Base-by-base conservation (phyloP, 164 flowering plant genomes). In the Chimonanthus salicifolius region DNA sequence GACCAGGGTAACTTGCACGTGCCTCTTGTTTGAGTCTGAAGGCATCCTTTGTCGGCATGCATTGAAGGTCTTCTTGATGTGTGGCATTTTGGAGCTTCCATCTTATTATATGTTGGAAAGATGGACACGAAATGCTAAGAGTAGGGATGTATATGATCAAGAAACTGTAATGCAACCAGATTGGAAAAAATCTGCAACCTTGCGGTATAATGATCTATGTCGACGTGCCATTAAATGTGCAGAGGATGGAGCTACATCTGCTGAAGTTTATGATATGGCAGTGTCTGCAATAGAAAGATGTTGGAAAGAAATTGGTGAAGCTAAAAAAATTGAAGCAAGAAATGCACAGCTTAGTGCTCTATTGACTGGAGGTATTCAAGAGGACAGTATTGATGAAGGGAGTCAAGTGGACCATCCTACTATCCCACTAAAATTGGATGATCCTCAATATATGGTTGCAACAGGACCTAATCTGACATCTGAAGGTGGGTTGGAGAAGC, bases 1-100 rank as follows among this genome's bases (percentile, higher is more conserved):
- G 50, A 70, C 64, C 3, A 70, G 43, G 16, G 72, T 47, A 0
- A 51, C 46, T 54, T 70, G 72, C 33, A 50, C 64, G 13, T 70
- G 72, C 63, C 62, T 13, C 7, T 10, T 70, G 72, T 70, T 51
- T 51, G 72, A 70, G 64, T 70, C 63, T 54, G 47, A 45, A 13
- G 72, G 72, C 13, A 70, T 70, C 8, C 72, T 70, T 50, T 70
- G 72, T 54, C 47, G 63, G 21, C 72, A 70, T 70, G 64, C 64
- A 20, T 71, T 88, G 10, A 70, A 47, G 48, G 62, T 70, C 18
- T 70, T 70, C 62, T 15, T 50, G 47, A 21, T 20, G 10, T n/a
- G 63, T 10, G 63, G 63, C 21, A 10, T 54, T 58, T 21, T 51
- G 33, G 50, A 33, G 50, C 72, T 70, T 8, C 72, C 72, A 54